These are phyloP conservation scores for Oidiodendron maius DNA, from an alignment of 495 filamentous ascomycete species.

Conservation along the genomic window DNA sequence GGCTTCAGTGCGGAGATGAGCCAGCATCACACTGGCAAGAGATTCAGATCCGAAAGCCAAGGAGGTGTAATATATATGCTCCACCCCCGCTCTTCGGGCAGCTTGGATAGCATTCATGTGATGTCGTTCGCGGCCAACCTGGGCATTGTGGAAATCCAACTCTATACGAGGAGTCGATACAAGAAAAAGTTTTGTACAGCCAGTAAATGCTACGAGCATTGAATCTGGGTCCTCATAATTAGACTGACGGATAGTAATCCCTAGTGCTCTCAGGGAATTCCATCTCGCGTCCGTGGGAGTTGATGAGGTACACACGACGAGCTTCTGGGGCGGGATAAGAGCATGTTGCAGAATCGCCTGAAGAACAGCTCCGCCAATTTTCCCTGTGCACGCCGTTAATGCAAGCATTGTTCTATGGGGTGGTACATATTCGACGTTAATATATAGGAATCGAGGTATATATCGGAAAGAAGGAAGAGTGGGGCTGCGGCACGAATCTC, in stretches of 20 bases:
- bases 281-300: background rate
- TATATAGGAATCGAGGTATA: no score
- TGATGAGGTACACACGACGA: background rate
- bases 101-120: slow-evolving; percentile 53
- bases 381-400: background rate
- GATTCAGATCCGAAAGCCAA: slow-evolving; percentile 49
- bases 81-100: slow-evolving; percentile 49
- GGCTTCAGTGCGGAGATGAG: slow-evolving; percentile 57
- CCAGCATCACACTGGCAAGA: slow-evolving; percentile 56
- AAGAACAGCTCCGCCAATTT: background rate
- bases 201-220: slow-evolving; percentile 27
- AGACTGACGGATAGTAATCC: background rate
- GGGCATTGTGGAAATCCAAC: slow-evolving; percentile 25
- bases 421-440: no score
- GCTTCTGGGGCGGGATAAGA: background rate
- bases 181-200: slow-evolving; percentile 41
- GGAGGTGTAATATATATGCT: slow-evolving; percentile 62
- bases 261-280: background rate
- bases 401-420: background rate
- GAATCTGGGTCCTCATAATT: slow-evolving; percentile 31
- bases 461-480: no score
- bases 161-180: slow-evolving; percentile 35
- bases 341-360: background rate
- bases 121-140: slow-evolving; percentile 32
- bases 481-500: no score